Conservation (phyloP, 805 yeast species). For the Babjeviella inositovora region DNA sequence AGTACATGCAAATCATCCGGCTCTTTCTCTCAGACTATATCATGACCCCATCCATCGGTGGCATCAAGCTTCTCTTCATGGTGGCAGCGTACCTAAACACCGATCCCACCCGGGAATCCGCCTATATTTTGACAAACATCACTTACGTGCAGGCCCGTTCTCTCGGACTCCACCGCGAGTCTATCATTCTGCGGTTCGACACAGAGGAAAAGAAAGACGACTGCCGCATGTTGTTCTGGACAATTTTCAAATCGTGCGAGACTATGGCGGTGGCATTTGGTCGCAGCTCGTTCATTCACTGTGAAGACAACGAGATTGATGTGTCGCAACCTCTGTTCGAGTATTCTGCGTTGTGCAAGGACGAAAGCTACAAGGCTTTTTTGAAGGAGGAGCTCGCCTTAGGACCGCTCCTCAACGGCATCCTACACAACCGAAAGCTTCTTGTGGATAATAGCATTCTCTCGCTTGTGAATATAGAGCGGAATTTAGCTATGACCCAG, state of each 20-base stretch:
- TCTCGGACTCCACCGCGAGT: slow-evolving; percentile 27
- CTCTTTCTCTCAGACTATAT: slow-evolving; percentile 23
- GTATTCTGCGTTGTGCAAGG: not conserved
- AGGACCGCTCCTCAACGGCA: too few species aligned
- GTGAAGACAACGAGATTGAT: slow-evolving; percentile 24
- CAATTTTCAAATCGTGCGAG: not conserved
- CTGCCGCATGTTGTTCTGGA: slow-evolving; percentile 10
- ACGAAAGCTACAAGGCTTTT: not conserved
- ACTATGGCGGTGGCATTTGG: slow-evolving; percentile 26
- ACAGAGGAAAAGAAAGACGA: slow-evolving; percentile 20
- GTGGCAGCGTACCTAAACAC: slow-evolving; percentile 25
- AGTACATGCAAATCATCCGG: slow-evolving; percentile 21
- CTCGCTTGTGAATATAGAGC: too few species aligned
- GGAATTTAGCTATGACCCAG: too few species aligned
- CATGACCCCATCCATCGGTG: slow-evolving; percentile 23
- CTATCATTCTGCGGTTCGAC: too few species aligned
- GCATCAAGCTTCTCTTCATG: slow-evolving; percentile 22
- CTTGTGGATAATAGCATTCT: too few species aligned
- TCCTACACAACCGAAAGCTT: too few species aligned
- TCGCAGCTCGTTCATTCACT: slow-evolving; percentile 24
- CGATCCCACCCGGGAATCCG: slow-evolving; percentile 26
- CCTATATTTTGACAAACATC: slow-evolving; percentile 26
- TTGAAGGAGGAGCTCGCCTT: not conserved
- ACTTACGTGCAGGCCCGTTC: slow-evolving; percentile 30
- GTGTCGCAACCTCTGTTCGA: slow-evolving; percentile 9